Conservation (phyloP, 768 basidiomycete genomes). For the Neoboletus magnificus region DNA sequence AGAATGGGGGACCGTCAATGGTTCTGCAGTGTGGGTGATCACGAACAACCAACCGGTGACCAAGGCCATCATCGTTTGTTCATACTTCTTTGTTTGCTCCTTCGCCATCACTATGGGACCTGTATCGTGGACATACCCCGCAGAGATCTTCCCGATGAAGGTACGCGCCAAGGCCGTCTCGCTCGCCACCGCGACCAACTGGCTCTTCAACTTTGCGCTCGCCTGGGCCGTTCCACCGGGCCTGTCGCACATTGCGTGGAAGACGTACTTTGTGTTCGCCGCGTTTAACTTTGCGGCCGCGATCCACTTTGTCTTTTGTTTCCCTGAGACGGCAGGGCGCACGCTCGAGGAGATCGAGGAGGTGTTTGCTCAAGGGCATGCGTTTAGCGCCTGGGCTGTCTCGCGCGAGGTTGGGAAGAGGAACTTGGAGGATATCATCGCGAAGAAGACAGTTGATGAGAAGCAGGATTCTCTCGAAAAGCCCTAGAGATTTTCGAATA, state of each 20-base stretch:
- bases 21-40: slow-evolving; percentile 58
- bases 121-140: slow-evolving; percentile 71
- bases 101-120: slow-evolving; percentile 79
- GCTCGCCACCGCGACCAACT: slow-evolving; percentile 44
- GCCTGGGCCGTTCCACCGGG: slow-evolving; percentile 75
- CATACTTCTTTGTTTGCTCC: slow-evolving; percentile 72
- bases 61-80: slow-evolving; percentile 71
- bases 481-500: background rate
- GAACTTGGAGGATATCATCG: slow-evolving; percentile 50
- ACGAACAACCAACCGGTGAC: slow-evolving; percentile 51
- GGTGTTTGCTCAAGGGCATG: slow-evolving; percentile 66
- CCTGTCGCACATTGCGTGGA: slow-evolving; percentile 64
- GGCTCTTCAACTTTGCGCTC: slow-evolving; percentile 71
- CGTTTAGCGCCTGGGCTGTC: slow-evolving; percentile 70
- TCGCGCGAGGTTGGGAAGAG: slow-evolving; percentile 59
- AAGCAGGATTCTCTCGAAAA: slow-evolving; percentile 3
- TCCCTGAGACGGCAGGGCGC: slow-evolving; percentile 71
- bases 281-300: slow-evolving; percentile 72
- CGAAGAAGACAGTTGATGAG: slow-evolving; percentile 10
- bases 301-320: slow-evolving; percentile 74
- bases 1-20: slow-evolving; percentile 51
- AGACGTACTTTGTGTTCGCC: slow-evolving; percentile 76
- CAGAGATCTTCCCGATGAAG: slow-evolving; percentile 66
- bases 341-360: slow-evolving; percentile 80
- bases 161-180: slow-evolving; percentile 62